Evolutionary conservation across 352 stramenopile species (phyloP).

Genomic region (Plasmopara muralis): DNA sequence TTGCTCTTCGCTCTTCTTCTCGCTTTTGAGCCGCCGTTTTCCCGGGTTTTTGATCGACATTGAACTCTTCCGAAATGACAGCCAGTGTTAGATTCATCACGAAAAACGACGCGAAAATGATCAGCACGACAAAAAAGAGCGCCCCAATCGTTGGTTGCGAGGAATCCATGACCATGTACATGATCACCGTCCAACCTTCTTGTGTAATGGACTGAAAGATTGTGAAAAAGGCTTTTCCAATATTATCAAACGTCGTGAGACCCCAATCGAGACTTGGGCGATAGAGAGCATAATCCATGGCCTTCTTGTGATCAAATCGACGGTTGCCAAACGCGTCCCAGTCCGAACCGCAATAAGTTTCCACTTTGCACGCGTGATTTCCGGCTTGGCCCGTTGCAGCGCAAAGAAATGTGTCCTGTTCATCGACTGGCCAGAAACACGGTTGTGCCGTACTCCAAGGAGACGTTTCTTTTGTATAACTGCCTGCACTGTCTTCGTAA

Average conservation of each 20-base stretch:
- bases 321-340: conserved; percentile 65
- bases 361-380: conserved; percentile 40
- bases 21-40: conserved; percentile 31
- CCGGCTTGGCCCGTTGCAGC: conserved; percentile 29
- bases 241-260: conserved; percentile 92
- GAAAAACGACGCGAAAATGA: conserved; percentile 91
- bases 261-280: conserved; percentile 71
- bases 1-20: conserved; percentile 22
- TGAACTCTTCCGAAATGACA: conserved; percentile 89
- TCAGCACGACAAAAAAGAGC: conserved; percentile 86
- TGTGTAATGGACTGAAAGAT: conserved; percentile 93
- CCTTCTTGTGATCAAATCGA: conserved; percentile 42
- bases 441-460: conserved; percentile 57
- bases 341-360: conserved; percentile 53
- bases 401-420: conserved; percentile 71
- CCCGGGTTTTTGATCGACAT: conserved; percentile 45
- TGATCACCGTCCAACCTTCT: conserved; percentile 90
- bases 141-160: conserved; percentile 48
- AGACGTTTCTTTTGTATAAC: conserved; percentile 61
- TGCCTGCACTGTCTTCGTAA: conserved; percentile 35
- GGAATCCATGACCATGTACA: conserved; percentile 84
- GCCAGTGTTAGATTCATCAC: conserved; percentile 91
- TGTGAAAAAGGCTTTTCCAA: conserved; percentile 83
- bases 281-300: conserved; percentile 57
- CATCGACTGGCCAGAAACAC: conserved; percentile 92